Evolutionary conservation across 1,139 yeast species (phyloP).

Genomic region (Arxiozyma bovina): DNA sequence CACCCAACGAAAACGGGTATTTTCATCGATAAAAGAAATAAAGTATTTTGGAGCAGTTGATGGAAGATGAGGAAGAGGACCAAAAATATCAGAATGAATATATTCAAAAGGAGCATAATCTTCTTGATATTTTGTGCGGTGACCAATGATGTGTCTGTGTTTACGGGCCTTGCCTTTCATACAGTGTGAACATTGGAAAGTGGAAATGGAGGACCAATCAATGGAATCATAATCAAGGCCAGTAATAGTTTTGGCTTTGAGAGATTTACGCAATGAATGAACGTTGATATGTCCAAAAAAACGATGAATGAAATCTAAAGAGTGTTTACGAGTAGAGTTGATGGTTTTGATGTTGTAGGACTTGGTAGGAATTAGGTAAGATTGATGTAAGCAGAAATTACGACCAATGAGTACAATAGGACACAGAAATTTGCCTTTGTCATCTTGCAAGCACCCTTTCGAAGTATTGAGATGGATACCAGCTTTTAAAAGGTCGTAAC

Average conservation of each 20-base stretch:
- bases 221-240: background rate
- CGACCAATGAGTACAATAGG: no score
- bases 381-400: no score
- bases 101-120: conserved; percentile 5
- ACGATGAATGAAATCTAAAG: background rate
- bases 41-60: conserved; percentile 4
- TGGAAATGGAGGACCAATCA: background rate
- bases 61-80: conserved; percentile 5
- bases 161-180: conserved; percentile 3
- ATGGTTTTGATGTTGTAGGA: no score
- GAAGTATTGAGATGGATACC: no score
- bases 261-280: background rate
- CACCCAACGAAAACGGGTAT: conserved; percentile 5
- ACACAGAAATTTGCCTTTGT: no score
- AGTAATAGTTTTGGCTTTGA: background rate
- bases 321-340: no score
- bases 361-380: no score
- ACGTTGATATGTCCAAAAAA: conserved; percentile 1
- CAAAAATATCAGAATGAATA: conserved; percentile 9
- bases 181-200: conserved; percentile 6
- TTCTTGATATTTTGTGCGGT: conserved; percentile 4
- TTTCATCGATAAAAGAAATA: conserved; percentile 7
- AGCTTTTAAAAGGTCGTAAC: no score
- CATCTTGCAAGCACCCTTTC: no score
- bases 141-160: conserved; percentile 4